Evolutionary conservation across 768 basidiomycete genomes (phyloP).

Genomic region (Leccinum ochraceum): DNA sequence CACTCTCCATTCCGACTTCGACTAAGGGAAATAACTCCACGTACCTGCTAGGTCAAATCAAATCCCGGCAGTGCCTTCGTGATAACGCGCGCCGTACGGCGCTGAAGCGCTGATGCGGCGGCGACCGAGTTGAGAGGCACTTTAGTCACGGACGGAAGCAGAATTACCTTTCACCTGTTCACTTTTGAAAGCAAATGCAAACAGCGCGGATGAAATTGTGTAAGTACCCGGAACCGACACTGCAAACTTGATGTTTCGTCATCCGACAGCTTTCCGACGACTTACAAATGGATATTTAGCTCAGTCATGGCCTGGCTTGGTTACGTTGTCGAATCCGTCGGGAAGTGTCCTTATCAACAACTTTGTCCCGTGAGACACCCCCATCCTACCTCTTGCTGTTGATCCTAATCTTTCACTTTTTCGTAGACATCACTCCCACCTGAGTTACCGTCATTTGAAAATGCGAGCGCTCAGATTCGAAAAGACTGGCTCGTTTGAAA

Average conservation of each 20-base stretch:
- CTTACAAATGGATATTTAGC: background rate
- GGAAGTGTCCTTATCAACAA: background rate
- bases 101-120: background rate
- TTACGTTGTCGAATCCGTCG: background rate
- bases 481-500: constrained; percentile 33
- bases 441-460: constrained; percentile 5
- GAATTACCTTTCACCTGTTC: background rate
- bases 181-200: constrained; percentile 2
- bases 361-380: constrained; percentile 6
- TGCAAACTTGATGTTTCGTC: constrained; percentile 13
- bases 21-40: background rate
- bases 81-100: background rate
- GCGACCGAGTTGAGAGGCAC: background rate
- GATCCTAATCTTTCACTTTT: background rate
- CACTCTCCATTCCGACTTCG: background rate
- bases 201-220: constrained; percentile 10
- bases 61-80: background rate
- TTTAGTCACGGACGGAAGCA: background rate
- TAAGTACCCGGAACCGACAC: background rate
- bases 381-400: background rate
- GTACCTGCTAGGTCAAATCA: background rate
- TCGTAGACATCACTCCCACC: constrained; percentile 4
- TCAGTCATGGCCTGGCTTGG: background rate
- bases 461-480: constrained; percentile 38
- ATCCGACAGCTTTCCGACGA: constrained; percentile 1